phyloP scores from a whole-genome alignment of 2,329 filamentous ascomycete species.

The Botrytis medusae region DNA sequence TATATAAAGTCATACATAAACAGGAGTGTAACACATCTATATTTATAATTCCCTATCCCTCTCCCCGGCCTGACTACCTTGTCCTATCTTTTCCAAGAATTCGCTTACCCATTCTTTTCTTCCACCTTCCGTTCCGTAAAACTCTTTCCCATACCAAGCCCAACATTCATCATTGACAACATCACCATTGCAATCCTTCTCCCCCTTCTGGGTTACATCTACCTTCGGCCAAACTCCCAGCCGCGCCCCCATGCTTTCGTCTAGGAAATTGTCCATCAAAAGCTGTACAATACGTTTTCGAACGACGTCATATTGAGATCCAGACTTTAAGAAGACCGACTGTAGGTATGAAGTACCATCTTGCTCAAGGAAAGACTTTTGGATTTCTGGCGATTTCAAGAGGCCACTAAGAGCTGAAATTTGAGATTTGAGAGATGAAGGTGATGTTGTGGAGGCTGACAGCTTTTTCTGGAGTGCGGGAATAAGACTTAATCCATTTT shows the following conservation, averaged over 20 bases:
- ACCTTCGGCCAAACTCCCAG: slow-evolving; percentile 55
- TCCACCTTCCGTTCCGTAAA: slow-evolving; percentile 26
- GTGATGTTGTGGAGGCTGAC: slow-evolving; percentile 31
- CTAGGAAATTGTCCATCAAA: slow-evolving; percentile 65
- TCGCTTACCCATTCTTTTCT: slow-evolving; percentile 33
- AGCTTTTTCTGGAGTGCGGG: slow-evolving; percentile 33
- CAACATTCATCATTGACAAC: slow-evolving; percentile 54
- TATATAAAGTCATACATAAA: neutral
- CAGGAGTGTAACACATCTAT: neutral
- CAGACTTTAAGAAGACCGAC: slow-evolving; percentile 50
- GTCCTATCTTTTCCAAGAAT: slow-evolving; percentile 31
- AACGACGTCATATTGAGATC: slow-evolving; percentile 50
- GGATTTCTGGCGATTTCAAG: slow-evolving; percentile 53
- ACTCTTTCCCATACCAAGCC: slow-evolving; percentile 51
- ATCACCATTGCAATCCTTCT: slow-evolving; percentile 40
- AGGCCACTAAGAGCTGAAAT: slow-evolving; percentile 56
- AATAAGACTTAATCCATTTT: slow-evolving; percentile 29
- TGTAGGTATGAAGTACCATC: slow-evolving; percentile 56
- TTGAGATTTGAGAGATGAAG: slow-evolving; percentile 38
- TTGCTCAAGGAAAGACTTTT: slow-evolving; percentile 54
- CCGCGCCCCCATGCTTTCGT: slow-evolving; percentile 61
- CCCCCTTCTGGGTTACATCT: slow-evolving; percentile 31
- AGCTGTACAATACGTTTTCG: slow-evolving; percentile 57
- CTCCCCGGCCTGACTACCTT: slow-evolving; percentile 24
- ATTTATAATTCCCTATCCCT: slow-evolving; percentile 30